Evolutionary conservation across 2,329 filamentous ascomycete species (phyloP), one percentile per base, ranked within the genome.

Genomic region (Penicillium sp.): DNA sequence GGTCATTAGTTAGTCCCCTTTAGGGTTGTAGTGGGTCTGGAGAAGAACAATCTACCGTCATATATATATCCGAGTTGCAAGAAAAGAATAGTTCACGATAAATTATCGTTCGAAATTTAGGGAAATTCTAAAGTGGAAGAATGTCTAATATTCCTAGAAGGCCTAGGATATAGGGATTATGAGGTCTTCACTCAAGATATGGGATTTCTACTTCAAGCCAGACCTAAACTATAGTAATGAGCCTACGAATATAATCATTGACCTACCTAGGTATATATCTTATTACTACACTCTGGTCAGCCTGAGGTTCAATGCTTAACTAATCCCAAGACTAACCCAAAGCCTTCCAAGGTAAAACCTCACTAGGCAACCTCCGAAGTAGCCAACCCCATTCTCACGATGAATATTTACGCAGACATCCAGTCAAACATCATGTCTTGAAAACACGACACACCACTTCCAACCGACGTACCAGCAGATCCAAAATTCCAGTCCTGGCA

Each of bases 401-500:
- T 53, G 43, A 18, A 53, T 11, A 31, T 48, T 16, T 48, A 38
- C 24, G 14, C 42, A 18, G 31, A 9, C 1, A 2, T 39, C 4
- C 24, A 10, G 2, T 22, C 31, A 43, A 31, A 31, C 13, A 20
- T 50, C 10, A 20, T 20, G 5, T 44, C 52, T 16, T 50, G 46
- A 46, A 37, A 37, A 24, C 24, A 32, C 2, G 29, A 38, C 13
- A 44, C 29, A 24, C 46, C 31, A 1, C 52, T 55, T 8, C 46
- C 31, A 29, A 29, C 11, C 10, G 26, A 39, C 8, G 4, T 32
- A 31, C 5, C 7, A 31, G 16, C 37, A 5, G 22, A 35, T 18
- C 31, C 52, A 31, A 35, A 37, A 37, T 55, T 55, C 37, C 52
- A 55, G 16, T 24, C 22, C 5, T 55, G 52, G 52, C 31, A 55